Evolutionary conservation across 2,329 filamentous ascomycete genomes (phyloP).

Genomic region (Acephala macrosclerotiorum): DNA sequence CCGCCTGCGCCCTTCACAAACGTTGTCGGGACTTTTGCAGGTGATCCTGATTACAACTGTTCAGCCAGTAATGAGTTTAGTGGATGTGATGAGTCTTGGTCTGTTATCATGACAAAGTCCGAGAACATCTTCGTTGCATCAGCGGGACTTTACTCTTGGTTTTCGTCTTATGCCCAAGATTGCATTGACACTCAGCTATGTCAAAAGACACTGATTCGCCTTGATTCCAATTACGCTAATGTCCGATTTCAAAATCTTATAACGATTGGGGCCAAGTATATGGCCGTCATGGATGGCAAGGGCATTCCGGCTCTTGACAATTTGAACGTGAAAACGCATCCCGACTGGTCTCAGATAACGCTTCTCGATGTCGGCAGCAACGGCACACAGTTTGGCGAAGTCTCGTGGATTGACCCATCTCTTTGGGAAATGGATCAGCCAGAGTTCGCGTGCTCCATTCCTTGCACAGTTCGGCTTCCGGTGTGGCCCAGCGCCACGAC

Average conservation of each 20-base stretch:
- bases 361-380: slow-evolving; percentile 32
- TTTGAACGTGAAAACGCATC: slow-evolving; percentile 40
- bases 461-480: slow-evolving; percentile 43
- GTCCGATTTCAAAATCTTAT: slow-evolving; percentile 37
- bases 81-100: slow-evolving; percentile 38
- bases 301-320: slow-evolving; percentile 41
- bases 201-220: slow-evolving; percentile 32
- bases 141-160: slow-evolving; percentile 44
- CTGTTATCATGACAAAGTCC: slow-evolving; percentile 34
- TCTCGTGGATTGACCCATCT: slow-evolving; percentile 40
- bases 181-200: slow-evolving; percentile 39
- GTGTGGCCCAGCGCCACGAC: no score
- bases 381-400: slow-evolving; percentile 25
- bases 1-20: slow-evolving; percentile 17
- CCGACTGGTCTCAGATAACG: slow-evolving; percentile 42
- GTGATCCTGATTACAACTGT: slow-evolving; percentile 29
- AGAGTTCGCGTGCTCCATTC: slow-evolving; percentile 40
- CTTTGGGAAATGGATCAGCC: slow-evolving; percentile 45
- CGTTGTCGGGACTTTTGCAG: slow-evolving; percentile 21
- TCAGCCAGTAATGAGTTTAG: slow-evolving; percentile 12
- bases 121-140: slow-evolving; percentile 37
- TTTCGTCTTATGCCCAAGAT: slow-evolving; percentile 37
- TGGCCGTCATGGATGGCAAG: slow-evolving; percentile 38
- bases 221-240: background rate
- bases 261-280: slow-evolving; percentile 45